Evolutionary conservation across 306 rosid species (phyloP).

Genomic region (Quercus bicolor): DNA sequence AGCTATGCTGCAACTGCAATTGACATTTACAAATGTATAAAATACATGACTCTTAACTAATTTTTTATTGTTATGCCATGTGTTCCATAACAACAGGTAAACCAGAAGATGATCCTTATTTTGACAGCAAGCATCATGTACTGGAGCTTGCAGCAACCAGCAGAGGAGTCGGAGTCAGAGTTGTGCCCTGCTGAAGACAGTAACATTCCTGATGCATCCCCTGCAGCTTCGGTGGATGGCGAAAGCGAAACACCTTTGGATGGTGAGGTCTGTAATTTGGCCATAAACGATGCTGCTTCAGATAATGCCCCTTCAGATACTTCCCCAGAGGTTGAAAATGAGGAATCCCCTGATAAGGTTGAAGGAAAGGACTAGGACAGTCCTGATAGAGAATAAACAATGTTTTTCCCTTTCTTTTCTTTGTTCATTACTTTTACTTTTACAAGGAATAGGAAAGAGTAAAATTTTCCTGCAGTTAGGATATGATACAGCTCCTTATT

Average conservation of each 20-base stretch:
- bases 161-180: constrained; percentile 37
- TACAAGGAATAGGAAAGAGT: constrained; percentile 13
- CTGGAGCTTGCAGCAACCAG: constrained; percentile 86
- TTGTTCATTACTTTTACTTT: neutral
- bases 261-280: constrained; percentile 42
- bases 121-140: constrained; percentile 94
- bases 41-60: neutral
- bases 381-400: constrained; percentile 27
- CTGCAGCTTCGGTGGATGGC: constrained; percentile 30
- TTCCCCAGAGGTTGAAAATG: constrained; percentile 2
- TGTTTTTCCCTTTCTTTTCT: constrained; percentile 2
- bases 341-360: constrained; percentile 20
- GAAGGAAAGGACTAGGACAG: constrained; percentile 26
- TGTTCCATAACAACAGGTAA: constrained; percentile 51
- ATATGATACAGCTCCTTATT: constrained; percentile 14
- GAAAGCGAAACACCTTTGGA: constrained; percentile 35
- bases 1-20: neutral
- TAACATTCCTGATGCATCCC: constrained; percentile 26
- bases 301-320: constrained; percentile 13
- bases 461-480: constrained; percentile 25
- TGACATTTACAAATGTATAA: neutral
- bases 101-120: constrained; percentile 94
- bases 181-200: constrained; percentile 12
- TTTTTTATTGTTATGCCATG: neutral
- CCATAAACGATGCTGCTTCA: constrained; percentile 35